A percentile compares a stretch with the other conserved stretches of the same genome.
Conservation (phyloP, 2,329 filamentous ascomycete genomes). For the Colletotrichum cordylinicola region DNA sequence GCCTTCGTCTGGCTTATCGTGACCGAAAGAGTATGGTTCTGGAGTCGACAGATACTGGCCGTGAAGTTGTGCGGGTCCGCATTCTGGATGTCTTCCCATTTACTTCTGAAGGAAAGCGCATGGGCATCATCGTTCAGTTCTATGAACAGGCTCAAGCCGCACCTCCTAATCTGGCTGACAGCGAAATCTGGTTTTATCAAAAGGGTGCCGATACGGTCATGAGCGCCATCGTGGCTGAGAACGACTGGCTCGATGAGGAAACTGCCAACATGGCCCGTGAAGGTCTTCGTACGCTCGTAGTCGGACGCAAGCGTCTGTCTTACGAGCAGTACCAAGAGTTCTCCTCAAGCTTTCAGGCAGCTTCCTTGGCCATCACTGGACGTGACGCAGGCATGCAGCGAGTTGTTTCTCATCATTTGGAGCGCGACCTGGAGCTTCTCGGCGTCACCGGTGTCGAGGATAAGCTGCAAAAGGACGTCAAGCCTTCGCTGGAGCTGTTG, state of each 20-base stretch:
- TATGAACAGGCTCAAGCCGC: constrained; percentile 61
- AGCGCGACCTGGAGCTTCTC: constrained; percentile 87
- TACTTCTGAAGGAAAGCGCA: constrained; percentile 95
- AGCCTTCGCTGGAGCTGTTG: constrained; percentile 90
- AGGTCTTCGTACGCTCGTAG: constrained; percentile 89
- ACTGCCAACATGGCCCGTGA: constrained; percentile 99
- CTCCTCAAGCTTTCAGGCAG: constrained; percentile 74
- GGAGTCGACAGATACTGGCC: constrained; percentile 76
- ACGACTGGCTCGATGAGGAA: constrained; percentile 99
- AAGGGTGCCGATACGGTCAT: constrained; percentile 99
- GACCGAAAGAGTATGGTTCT: constrained; percentile 88
- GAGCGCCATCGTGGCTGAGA: constrained; percentile 91
- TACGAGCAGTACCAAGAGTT: constrained; percentile 83
- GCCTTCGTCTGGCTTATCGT: constrained; percentile 81
- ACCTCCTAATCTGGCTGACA: constrained; percentile 54
- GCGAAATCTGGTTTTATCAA: constrained; percentile 98
- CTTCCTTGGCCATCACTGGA: constrained; percentile 78
- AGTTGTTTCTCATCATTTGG: constrained; percentile 81
- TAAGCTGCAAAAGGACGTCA: constrained; percentile 94
- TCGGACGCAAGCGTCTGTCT: constrained; percentile 89
- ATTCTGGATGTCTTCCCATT: constrained; percentile 97
- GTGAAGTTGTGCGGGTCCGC: constrained; percentile 79
- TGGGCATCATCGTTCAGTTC: constrained; percentile 96
- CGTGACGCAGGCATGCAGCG: constrained; percentile 83
- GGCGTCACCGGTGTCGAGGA: constrained; percentile 99